Base-by-base conservation (phyloP, 306 rosid genomes). In the Gleditsia sinensis region DNA sequence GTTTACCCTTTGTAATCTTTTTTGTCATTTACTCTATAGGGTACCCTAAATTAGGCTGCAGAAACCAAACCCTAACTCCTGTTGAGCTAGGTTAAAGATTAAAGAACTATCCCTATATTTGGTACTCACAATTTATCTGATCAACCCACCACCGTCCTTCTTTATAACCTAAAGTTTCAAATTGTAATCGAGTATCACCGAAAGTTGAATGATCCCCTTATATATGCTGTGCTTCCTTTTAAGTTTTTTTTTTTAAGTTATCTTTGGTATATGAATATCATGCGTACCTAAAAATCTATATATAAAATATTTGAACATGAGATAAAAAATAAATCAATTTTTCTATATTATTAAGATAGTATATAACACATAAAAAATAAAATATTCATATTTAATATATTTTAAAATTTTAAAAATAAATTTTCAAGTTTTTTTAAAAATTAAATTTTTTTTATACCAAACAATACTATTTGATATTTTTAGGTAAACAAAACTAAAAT, bases 101-200 rank as follows among this genome's bases (percentile, higher is more conserved):
- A 50, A 45, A 77, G 14, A 10, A 25, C 42, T 53, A 21, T 14
- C 50, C 4, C 19, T 13, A 13, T 11, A 74, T 10, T 49, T 19
- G 57, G 11, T 19, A 57, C 28, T 37, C 21, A 65, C 39, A 20
- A 30, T 32, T 34, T 17, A 54, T 58, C 67, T 32, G 66, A 72
- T 33, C 43, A 33, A 69, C n/a, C n/a, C n/a, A n/a, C 20, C 57
- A 57, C 0, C 51, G 14, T 37, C 33, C 78, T 85, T 86, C 74
- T 80, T 88, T 72, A 70, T 79, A 48, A 42, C 8, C 43, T 23
- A 16, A 34, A 71, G 16, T 71, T 81, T 85, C 84, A 81, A 85
- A 64, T 9, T 61, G 67, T 57, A 84, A 68, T 86, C 61, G 86
- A 86, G 85, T 83, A 57, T 81, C 87, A 84, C 88, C 91, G 94